Evolutionary conservation across 495 filamentous ascomycete species (phyloP), one percentile per base, ranked within the genome.

Genomic region (Gamarada debralockiae): DNA sequence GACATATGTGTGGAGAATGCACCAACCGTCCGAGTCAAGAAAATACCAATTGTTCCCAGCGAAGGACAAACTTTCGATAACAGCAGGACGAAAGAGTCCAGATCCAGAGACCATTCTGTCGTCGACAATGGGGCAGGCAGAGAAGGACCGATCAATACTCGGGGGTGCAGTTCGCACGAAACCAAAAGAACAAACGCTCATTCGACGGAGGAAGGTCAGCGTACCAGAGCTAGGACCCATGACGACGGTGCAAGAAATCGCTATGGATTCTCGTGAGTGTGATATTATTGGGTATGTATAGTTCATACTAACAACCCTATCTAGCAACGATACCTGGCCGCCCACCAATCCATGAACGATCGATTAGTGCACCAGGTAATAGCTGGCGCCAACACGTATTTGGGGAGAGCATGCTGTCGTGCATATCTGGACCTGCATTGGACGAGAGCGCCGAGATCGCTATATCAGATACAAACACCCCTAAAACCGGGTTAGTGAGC

Each of bases 231-330:
- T 86, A 21, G 83, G 79, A 3, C 76, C 79, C 36, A 83, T 85
- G 81, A 81, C 81, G 4, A 85, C 82, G 2, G 81, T 85, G 12
- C 82, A 84, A 53, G 85, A 87, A 59, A 65, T 74, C 41, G 67
- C 77, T 37, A 80, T 88, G 74, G 86, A 90, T 67, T 89, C 86
- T 62, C 86, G 86, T 90, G 78, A 73, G 85, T 76, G 6, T 33
- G 38, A 13, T 69, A 38, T 66, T 69, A 45, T 47, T 29, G 24
- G 44, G 9, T 17, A 12, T 3, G 10, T 33, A 18, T 24, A 31
- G 9, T 17, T 47, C 27, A 31, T 47, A 47, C 18, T 23, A 2
- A 15, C 29, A 24, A 3, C 7, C 13, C 22, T 47, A 27, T 47
- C 13, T 52, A 90, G 86, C 86, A 55, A 89, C 86, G 22, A 86